Evolutionary conservation across 805 yeast species (phyloP).

Genomic region (Starmera dryadoides): DNA sequence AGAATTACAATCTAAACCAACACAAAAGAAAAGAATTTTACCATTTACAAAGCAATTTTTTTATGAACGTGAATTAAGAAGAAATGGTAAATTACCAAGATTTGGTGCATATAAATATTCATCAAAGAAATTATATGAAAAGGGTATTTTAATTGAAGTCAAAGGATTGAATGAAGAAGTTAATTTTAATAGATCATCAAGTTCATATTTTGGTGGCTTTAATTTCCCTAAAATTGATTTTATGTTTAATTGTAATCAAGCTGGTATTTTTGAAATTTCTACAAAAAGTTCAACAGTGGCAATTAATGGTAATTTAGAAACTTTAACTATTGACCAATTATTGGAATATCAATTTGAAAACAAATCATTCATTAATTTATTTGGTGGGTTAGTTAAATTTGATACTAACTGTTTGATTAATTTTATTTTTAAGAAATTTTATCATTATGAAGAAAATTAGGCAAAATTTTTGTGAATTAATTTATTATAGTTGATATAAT

Average conservation of each 20-base stretch:
- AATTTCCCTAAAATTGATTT: conserved; percentile 64
- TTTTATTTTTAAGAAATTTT: conserved; percentile 70
- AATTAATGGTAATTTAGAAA: conserved; percentile 44
- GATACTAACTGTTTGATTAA: conserved; percentile 62
- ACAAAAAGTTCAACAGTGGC: conserved; percentile 68
- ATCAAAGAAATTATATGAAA: conserved; percentile 68
- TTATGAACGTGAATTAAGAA: conserved; percentile 63
- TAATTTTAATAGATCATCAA: conserved; percentile 28
- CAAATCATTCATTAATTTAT: conserved; percentile 42
- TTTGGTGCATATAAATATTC: conserved; percentile 77
- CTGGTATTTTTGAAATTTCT: conserved; percentile 68
- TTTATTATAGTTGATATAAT: not conserved
- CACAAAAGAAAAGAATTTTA: conserved; percentile 25
- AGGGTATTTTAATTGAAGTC: conserved; percentile 55
- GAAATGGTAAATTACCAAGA: conserved; percentile 57
- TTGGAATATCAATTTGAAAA: conserved; percentile 70
- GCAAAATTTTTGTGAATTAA: too few species aligned
- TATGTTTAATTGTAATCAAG: conserved; percentile 67
- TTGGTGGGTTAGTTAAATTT: conserved; percentile 62
- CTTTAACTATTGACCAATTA: conserved; percentile 63
- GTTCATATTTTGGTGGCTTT: conserved; percentile 31
- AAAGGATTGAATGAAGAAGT: conserved; percentile 41
- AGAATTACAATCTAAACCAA: conserved; percentile 36
- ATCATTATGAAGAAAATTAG: conserved; percentile 30
- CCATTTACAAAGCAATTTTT: conserved; percentile 70